Conservation (phyloP, 1,284 basidiomycete species). For the Erythrobasidium hasegawianum region DNA sequence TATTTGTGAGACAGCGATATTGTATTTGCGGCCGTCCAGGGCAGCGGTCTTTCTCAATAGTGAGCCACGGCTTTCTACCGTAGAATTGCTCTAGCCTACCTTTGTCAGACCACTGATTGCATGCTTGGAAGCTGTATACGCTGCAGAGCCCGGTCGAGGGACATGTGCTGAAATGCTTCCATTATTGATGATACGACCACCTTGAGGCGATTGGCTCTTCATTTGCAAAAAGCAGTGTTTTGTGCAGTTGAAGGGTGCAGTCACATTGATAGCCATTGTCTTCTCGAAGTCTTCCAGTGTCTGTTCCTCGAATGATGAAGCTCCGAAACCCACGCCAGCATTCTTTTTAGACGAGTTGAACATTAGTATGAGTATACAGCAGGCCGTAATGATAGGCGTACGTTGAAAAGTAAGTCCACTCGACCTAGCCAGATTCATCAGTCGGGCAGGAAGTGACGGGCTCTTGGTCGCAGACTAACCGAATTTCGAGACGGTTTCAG, state of each 20-base stretch:
- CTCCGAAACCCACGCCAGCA: constrained; percentile 57
- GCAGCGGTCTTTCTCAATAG: constrained; percentile 49
- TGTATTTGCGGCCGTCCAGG: constrained; percentile 67
- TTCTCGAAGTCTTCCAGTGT: constrained; percentile 61
- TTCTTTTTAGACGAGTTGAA: constrained; percentile 48
- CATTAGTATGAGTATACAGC: background rate
- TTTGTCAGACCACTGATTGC: constrained; percentile 71
- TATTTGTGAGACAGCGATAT: constrained; percentile 72
- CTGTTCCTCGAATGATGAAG: constrained; percentile 61
- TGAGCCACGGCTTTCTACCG: background rate
- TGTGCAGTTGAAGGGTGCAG: constrained; percentile 69
- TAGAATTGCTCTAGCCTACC: constrained; percentile 48
- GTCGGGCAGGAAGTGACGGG: background rate
- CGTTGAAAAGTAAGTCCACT: constrained; percentile 75
- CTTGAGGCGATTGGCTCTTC: constrained; percentile 66
- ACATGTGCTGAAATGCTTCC: constrained; percentile 70
- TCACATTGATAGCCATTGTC: constrained; percentile 66
- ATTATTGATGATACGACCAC: constrained; percentile 77
- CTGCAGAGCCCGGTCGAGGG: constrained; percentile 63
- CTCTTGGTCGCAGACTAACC: constrained; percentile 51
- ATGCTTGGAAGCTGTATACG: constrained; percentile 74
- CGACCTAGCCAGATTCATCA: constrained; percentile 53
- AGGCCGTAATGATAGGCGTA: constrained; percentile 47
- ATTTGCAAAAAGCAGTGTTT: constrained; percentile 69
- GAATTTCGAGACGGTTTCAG: constrained; percentile 57